These are phyloP conservation scores for Phylloporus scabripes DNA, from an alignment of 768 basidiomycete genomes.

Conservation along the genomic window DNA sequence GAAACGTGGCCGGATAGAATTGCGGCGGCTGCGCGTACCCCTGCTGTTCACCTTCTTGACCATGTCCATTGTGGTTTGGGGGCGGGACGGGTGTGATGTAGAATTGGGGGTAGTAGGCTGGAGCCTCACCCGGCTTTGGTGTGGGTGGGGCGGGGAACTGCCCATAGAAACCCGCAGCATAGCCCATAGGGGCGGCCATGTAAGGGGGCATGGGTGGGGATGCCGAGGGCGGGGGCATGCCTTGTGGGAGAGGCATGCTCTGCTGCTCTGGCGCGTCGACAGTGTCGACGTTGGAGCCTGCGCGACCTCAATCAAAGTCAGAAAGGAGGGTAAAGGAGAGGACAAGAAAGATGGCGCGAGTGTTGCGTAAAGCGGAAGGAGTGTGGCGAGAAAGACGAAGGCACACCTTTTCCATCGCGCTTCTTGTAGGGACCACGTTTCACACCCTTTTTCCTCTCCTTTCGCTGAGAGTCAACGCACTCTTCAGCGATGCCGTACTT, in stretches of 20 bases:
- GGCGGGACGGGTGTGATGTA: conserved; percentile 44
- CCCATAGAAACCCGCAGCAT: conserved; percentile 50
- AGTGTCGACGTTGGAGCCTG: conserved; percentile 49
- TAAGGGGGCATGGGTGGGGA: conserved; percentile 48
- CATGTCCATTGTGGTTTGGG: conserved; percentile 34
- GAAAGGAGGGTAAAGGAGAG: conserved; percentile 24
- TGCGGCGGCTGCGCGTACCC: conserved; percentile 37
- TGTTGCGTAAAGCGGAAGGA: conserved; percentile 17
- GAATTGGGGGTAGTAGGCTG: conserved; percentile 47
- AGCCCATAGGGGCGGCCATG: conserved; percentile 45
- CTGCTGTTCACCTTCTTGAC: conserved; percentile 40
- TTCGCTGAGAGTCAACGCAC: conserved; percentile 86
- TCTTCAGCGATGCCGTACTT: conserved; percentile 85
- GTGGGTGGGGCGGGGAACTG: conserved; percentile 47
- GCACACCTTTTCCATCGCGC: conserved; percentile 85
- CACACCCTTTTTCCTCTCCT: conserved; percentile 85
- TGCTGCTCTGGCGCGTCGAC: conserved; percentile 41
- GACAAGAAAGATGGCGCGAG: background rate
- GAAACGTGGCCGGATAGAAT: conserved; percentile 45
- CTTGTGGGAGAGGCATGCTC: conserved; percentile 39
- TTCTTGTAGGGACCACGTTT: conserved; percentile 92
- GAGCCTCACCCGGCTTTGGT: conserved; percentile 47
- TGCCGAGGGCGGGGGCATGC: conserved; percentile 37
- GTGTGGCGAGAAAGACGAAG: conserved; percentile 27
- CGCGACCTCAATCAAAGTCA: conserved; percentile 51